Evolutionary conservation across 805 yeast genomes (phyloP).

Genomic region (Candida maesae): DNA sequence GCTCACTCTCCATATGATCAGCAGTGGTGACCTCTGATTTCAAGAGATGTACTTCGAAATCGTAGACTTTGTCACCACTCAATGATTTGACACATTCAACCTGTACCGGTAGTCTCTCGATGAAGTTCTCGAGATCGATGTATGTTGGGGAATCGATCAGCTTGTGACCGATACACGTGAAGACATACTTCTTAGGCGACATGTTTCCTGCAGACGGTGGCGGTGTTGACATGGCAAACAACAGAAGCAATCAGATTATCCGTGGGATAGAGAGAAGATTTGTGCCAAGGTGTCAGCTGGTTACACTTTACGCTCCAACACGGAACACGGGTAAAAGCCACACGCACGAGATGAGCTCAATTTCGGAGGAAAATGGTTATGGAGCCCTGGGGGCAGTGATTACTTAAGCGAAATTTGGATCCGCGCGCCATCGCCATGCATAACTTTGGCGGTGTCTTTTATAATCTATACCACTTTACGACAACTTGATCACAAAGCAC

Average conservation of each 20-base stretch:
- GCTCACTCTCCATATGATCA: slow-evolving; percentile 12
- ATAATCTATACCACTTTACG: too few relatives aligned
- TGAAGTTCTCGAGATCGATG: slow-evolving; percentile 23
- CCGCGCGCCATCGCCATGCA: too few relatives aligned
- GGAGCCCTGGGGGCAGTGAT: too few relatives aligned
- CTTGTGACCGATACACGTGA: slow-evolving; percentile 29
- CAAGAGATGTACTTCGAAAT: slow-evolving; percentile 26
- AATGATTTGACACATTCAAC: slow-evolving; percentile 28
- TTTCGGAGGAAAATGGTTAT: background rate
- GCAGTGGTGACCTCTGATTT: slow-evolving; percentile 19
- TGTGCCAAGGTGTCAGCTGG: background rate
- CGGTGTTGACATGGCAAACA: background rate
- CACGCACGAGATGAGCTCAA: background rate
- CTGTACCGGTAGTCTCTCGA: slow-evolving; percentile 30
- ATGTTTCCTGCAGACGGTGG: background rate
- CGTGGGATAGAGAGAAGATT: too few relatives aligned
- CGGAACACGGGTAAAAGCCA: too few relatives aligned
- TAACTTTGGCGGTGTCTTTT: too few relatives aligned
- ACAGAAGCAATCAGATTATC: background rate
- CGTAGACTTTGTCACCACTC: slow-evolving; percentile 37
- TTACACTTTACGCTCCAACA: too few relatives aligned
- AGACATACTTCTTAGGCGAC: slow-evolving; percentile 12
- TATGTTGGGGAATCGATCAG: slow-evolving; percentile 19
- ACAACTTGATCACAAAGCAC: too few relatives aligned
- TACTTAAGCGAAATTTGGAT: too few relatives aligned